Evolutionary conservation across 331 rosid species (phyloP), one percentile per base, ranked within the genome.

Genomic region (Phaseolus coccineus): DNA sequence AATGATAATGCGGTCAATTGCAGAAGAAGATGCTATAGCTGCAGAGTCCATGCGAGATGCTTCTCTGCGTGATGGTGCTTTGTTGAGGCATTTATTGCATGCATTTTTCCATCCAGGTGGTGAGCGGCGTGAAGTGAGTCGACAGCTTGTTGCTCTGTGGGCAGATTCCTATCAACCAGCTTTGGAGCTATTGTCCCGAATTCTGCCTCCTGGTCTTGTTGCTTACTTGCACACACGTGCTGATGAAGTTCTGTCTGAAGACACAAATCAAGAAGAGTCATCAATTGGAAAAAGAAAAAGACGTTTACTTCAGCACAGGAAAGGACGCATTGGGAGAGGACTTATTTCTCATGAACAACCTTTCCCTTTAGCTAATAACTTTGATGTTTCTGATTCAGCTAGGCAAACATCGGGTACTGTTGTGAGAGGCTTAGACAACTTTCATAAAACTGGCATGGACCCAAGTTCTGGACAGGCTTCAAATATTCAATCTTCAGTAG

Each of bases 31-130:
- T 82, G 99, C 98, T 77, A 93, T 93, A 88, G 99, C 99, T 50
- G 99, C 99, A 39, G 99, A 96, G 90, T 93, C 98, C 30, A 96
- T 96, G 99, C 96, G 99, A 56, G 99, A 87, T 89, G 99, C 98
- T 82, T 94, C 99, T 87, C 85, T 96, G 81, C 96, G 96, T 9
- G 99, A 96, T 89, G 99, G 99, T 83, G 98, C 99, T 78, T 84
- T 96, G 82, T 84, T 96, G 80, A 88, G 99, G 83, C 99, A 96
- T 88, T 88, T 96, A 73, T 69, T 91, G 84, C 93, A 96, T 61
- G 99, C 97, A 0, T 91, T 96, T 85, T 96, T 89, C 85, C 95
- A 93, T 81, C 96, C 96, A 68, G 82, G 90, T 69, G 96, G 97
- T 73, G 98, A 96, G 84, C 87, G 98, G 42, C 91, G 97, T 80